Conservation (phyloP, 202 grass and related monocot genomes). For the Schoenoplectus triqueter region DNA sequence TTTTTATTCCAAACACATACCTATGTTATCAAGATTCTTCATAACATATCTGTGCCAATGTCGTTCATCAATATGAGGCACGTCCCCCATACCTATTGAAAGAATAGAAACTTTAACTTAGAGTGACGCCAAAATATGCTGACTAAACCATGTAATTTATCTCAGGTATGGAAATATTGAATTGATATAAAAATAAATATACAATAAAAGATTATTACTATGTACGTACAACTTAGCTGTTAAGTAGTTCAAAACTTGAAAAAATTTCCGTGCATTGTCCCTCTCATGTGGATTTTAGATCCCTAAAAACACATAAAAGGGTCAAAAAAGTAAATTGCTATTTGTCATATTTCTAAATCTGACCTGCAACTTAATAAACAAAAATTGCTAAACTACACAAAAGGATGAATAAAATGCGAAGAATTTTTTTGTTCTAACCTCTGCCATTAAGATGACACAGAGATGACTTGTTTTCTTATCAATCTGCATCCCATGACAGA, state of each 20-base stretch:
- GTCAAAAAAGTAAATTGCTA: conserved; percentile 25
- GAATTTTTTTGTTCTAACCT: conserved; percentile 40
- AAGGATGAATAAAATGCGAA: neutral
- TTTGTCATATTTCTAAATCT: neutral
- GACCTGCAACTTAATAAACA: neutral
- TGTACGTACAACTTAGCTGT: conserved; percentile 54
- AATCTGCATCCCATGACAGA: neutral
- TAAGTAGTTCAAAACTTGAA: conserved; percentile 44
- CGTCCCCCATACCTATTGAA: conserved; percentile 50
- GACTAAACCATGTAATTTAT: neutral
- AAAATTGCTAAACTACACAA: neutral
- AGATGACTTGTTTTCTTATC: conserved; percentile 42
- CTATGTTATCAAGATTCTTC: too few relatives aligned
- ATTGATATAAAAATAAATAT: neutral
- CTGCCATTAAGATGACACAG: conserved; percentile 50
- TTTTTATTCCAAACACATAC: too few relatives aligned
- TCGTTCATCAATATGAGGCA: conserved; percentile 48
- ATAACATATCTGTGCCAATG: conserved; percentile 54
- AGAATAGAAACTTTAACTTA: neutral
- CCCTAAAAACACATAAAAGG: conserved; percentile 34
- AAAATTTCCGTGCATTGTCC: conserved; percentile 51
- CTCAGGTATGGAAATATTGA: neutral
- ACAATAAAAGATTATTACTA: neutral
- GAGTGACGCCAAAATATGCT: neutral
- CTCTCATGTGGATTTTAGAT: conserved; percentile 47